Conservation (phyloP, 306 rosid genomes). For the Albizia julibrissin region DNA sequence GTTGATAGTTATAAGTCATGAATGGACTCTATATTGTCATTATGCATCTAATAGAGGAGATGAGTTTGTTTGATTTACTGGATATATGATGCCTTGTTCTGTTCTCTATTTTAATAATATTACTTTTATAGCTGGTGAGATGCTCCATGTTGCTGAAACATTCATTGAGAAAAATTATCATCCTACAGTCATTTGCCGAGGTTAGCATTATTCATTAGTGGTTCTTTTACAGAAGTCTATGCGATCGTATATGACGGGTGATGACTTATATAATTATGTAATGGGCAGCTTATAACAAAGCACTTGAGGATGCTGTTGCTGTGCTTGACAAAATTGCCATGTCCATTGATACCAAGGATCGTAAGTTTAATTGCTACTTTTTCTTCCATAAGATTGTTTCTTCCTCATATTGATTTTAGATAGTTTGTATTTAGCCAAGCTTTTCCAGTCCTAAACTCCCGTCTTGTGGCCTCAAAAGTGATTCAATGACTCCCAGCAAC, state of each 20-base stretch:
- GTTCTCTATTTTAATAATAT: constrained; percentile 12
- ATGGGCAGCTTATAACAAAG: constrained; percentile 85
- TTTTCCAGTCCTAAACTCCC: not conserved
- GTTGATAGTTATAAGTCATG: not conserved
- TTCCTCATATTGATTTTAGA: not conserved
- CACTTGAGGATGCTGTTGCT: constrained; percentile 92
- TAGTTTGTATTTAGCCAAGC: not conserved
- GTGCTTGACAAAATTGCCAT: constrained; percentile 94
- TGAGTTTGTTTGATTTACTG: not conserved
- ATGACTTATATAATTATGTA: constrained; percentile 24
- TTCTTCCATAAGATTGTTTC: not conserved
- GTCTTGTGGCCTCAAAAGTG: not conserved
- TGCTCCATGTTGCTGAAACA: constrained; percentile 97
- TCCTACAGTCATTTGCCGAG: constrained; percentile 97
- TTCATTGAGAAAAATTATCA: constrained; percentile 86
- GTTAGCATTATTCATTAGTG: constrained; percentile 33
- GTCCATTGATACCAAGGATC: constrained; percentile 76
- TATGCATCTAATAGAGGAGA: constrained; percentile 1
- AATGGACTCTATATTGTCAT: constrained; percentile 1
- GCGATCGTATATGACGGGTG: not conserved
- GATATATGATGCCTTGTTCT: not conserved
- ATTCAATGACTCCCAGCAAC: not conserved
- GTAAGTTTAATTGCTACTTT: constrained; percentile 54
- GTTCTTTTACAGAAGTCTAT: constrained; percentile 22
- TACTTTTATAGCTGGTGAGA: constrained; percentile 84